phyloP scores from a whole-genome alignment of 768 basidiomycete species.

The Xanthoconium purpureum region DNA sequence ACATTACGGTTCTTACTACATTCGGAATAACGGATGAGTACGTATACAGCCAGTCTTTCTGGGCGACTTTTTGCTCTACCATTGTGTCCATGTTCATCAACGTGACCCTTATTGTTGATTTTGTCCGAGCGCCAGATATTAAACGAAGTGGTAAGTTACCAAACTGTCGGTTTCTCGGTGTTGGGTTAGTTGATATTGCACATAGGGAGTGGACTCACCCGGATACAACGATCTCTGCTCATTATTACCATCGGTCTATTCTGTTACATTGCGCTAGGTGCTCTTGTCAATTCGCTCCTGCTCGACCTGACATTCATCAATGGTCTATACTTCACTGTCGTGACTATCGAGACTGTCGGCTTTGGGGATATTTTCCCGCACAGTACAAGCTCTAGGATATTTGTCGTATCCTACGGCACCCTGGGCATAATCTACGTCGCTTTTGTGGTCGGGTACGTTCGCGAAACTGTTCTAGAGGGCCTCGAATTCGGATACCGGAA shows the following conservation, averaged over 20 bases:
- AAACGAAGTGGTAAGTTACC: slow-evolving; percentile 50
- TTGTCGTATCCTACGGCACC: slow-evolving; percentile 54
- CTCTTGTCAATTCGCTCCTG: slow-evolving; percentile 54
- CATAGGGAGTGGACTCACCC: slow-evolving; percentile 74
- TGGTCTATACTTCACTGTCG: slow-evolving; percentile 74
- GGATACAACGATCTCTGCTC: slow-evolving; percentile 75
- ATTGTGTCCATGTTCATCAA: slow-evolving; percentile 63
- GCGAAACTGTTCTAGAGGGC: slow-evolving; percentile 72
- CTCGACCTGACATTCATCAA: slow-evolving; percentile 59
- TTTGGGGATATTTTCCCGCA: slow-evolving; percentile 71
- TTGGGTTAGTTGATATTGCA: background rate
- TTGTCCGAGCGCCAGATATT: slow-evolving; percentile 59
- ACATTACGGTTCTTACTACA: slow-evolving; percentile 51
- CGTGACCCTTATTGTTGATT: slow-evolving; percentile 62
- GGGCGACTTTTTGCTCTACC: slow-evolving; percentile 77
- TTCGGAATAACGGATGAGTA: slow-evolving; percentile 72
- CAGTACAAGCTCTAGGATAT: slow-evolving; percentile 50
- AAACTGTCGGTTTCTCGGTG: background rate
- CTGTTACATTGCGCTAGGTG: slow-evolving; percentile 70
- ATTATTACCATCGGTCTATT: slow-evolving; percentile 75
- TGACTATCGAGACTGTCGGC: slow-evolving; percentile 68
- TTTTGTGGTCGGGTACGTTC: slow-evolving; percentile 59
- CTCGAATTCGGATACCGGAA: slow-evolving; percentile 62
- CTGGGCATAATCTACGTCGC: slow-evolving; percentile 64
- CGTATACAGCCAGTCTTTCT: slow-evolving; percentile 67